A percentile compares a stretch with the other conserved stretches of the same genome.
These are phyloP conservation scores for Calonectria multiphialidica DNA, from an alignment of 2,329 filamentous ascomycete species.

Conservation along the genomic window DNA sequence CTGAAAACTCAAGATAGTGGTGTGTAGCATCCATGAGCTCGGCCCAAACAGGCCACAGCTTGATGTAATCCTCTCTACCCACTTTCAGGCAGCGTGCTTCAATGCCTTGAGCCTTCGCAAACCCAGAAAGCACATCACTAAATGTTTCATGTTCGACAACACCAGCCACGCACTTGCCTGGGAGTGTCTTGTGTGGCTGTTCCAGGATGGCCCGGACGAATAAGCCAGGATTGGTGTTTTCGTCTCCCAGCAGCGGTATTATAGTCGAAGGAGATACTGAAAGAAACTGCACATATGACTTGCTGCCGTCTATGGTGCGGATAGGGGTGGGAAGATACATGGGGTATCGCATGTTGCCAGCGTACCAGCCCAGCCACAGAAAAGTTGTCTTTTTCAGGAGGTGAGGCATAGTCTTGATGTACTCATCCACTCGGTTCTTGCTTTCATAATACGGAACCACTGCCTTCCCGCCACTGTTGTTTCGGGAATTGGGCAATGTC, in stretches of 20 bases:
- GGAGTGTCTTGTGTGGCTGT: neutral
- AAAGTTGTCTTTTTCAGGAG: neutral
- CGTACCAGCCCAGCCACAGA: neutral
- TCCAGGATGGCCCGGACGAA: neutral
- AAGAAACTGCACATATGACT: neutral
- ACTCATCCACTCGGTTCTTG: neutral
- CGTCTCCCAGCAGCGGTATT: neutral
- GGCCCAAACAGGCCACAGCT: neutral
- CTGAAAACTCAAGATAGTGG: neutral
- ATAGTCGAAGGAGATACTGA: neutral
- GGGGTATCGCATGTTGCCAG: neutral
- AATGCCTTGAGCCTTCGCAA: neutral
- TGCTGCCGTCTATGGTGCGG: neutral
- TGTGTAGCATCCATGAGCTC: neutral
- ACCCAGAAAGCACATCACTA: neutral
- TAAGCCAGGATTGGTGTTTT: neutral
- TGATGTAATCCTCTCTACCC: neutral
- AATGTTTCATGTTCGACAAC: neutral
- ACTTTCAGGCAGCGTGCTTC: neutral
- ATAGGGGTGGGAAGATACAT: neutral
- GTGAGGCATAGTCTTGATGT: neutral
- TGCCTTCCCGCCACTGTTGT: neutral
- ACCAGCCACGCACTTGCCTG: neutral
- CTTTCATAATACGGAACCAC: neutral
- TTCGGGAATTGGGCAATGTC: neutral